These are phyloP conservation scores for Aspergillus sp. DNA, from an alignment of 2,329 filamentous ascomycete genomes.

Conservation along the genomic window DNA sequence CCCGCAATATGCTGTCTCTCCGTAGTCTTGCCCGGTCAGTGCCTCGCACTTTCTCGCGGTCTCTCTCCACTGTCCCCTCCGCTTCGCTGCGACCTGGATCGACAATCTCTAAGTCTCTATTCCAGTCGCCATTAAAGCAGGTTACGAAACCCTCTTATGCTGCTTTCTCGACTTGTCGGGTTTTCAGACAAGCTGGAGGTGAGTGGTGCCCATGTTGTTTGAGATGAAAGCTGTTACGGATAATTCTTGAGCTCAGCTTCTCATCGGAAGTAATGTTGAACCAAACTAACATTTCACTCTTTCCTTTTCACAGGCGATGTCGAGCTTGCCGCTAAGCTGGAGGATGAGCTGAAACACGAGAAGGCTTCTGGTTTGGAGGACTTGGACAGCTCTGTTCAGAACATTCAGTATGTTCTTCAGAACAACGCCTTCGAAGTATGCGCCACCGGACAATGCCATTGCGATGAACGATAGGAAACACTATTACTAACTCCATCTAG, in stretches of 20 bases:
- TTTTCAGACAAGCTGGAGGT: slow-evolving; percentile 40
- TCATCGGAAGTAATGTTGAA: too few relatives aligned
- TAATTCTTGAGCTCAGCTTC: not conserved
- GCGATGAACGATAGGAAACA: not conserved
- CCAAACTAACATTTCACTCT: not conserved
- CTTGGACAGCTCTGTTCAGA: slow-evolving; percentile 68
- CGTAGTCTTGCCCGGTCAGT: slow-evolving; percentile 58
- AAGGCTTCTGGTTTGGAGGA: slow-evolving; percentile 67
- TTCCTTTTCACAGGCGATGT: slow-evolving; percentile 49
- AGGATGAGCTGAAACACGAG: slow-evolving; percentile 77
- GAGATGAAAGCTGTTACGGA: not conserved
- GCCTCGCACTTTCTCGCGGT: slow-evolving; percentile 55
- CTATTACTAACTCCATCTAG: slow-evolving; percentile 19
- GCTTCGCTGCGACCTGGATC: slow-evolving; percentile 43
- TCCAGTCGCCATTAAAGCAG: slow-evolving; percentile 44
- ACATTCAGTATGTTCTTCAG: slow-evolving; percentile 85
- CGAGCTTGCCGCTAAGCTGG: slow-evolving; percentile 78
- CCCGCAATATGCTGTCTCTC: slow-evolving; percentile 58
- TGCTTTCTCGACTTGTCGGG: slow-evolving; percentile 40
- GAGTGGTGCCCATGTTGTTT: slow-evolving; percentile 10
- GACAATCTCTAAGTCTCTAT: slow-evolving; percentile 42
- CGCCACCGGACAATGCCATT: not conserved
- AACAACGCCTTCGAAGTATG: slow-evolving; percentile 71
- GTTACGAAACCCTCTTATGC: slow-evolving; percentile 33
- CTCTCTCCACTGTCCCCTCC: slow-evolving; percentile 42